Conservation (phyloP, 1,284 basidiomycete species). For the Singerocomus rubriflavus region DNA sequence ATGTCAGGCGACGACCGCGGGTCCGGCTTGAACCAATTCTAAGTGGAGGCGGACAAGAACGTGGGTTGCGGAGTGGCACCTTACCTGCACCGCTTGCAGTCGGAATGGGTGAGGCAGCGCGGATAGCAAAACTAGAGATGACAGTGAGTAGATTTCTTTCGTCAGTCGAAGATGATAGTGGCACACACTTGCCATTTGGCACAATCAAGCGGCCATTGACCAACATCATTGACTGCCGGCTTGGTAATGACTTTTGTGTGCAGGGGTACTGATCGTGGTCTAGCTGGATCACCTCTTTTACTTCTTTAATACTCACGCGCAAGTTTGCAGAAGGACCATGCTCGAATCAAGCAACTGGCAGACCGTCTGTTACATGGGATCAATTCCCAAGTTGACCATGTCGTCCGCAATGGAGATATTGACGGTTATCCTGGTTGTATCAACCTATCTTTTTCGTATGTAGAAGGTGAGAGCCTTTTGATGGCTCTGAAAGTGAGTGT, state of each 20-base stretch:
- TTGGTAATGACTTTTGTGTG: constrained; percentile 65
- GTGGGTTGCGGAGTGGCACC: constrained; percentile 93
- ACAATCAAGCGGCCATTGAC: constrained; percentile 38
- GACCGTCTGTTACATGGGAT: constrained; percentile 83
- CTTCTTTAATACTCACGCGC: constrained; percentile 9
- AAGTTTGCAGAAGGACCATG: constrained; percentile 72
- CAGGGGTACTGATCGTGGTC: constrained; percentile 82
- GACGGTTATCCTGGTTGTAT: constrained; percentile 91
- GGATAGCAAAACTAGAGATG: constrained; percentile 92
- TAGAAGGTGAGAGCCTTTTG: constrained; percentile 95
- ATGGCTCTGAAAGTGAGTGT: constrained; percentile 95
- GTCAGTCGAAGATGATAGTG: constrained; percentile 49
- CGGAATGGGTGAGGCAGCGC: constrained; percentile 93
- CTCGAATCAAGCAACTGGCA: constrained; percentile 73
- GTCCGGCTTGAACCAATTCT: constrained; percentile 95
- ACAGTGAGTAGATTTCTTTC: constrained; percentile 56
- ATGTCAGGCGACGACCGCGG: constrained; percentile 89
- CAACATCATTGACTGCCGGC: constrained; percentile 39
- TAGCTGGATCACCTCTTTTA: constrained; percentile 9
- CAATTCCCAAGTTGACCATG: constrained; percentile 81
- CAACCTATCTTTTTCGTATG: constrained; percentile 95
- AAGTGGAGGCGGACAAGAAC: constrained; percentile 96
- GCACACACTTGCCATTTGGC: constrained; percentile 33
- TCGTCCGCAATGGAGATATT: constrained; percentile 91
- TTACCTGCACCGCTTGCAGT: constrained; percentile 88